These are phyloP conservation scores for Rubia peregrina DNA, from an alignment of 305 asterid genomes.

Conservation along the genomic window DNA sequence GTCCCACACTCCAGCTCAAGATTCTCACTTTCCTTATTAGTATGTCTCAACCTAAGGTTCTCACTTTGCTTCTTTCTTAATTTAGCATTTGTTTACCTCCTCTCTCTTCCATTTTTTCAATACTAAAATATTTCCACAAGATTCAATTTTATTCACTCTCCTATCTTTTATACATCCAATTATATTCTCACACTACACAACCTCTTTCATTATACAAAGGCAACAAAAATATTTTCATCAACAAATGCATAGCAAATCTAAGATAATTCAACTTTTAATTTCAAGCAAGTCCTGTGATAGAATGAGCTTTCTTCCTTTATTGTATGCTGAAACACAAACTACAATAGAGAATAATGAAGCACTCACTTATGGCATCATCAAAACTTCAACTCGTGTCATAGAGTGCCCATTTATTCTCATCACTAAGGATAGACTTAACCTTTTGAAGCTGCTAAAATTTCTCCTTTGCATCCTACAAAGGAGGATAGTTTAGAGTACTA, in stretches of 20 bases:
- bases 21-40: not conserved
- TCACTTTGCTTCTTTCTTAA: not conserved
- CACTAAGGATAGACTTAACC: constrained; percentile 86
- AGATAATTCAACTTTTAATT: not conserved
- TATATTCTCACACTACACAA: not conserved
- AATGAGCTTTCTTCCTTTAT: not conserved
- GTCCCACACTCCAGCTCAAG: constrained; percentile 33
- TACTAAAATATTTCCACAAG: not conserved
- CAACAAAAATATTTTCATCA: not conserved
- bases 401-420: constrained; percentile 85
- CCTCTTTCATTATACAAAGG: not conserved
- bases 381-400: constrained; percentile 95
- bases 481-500: not conserved
- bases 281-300: not conserved
- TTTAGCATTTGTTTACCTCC: not conserved
- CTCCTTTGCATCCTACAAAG: constrained; percentile 76
- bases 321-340: not conserved
- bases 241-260: not conserved
- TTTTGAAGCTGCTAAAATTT: constrained; percentile 93
- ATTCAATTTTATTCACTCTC: not conserved
- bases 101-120: not conserved
- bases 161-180: not conserved
- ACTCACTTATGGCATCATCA: constrained; percentile 81
- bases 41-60: not conserved
- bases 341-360: constrained; percentile 9